Conservation (phyloP, 179 eudicot genomes). For the Heliamphora pulchella region DNA sequence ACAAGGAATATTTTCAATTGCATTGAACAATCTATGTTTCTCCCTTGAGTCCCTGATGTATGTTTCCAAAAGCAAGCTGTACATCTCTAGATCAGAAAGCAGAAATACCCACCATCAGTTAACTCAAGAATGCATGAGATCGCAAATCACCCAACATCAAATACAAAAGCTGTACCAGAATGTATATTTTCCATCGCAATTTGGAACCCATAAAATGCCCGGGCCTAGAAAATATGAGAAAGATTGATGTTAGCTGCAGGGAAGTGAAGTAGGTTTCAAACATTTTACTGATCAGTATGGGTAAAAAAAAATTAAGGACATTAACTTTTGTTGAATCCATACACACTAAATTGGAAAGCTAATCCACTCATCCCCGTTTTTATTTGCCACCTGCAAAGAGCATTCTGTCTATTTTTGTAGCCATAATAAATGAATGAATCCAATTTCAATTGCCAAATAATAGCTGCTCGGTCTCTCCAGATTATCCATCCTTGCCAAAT, state of each 20-base stretch:
- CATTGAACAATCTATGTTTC: constrained; percentile 60
- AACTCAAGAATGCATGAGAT: constrained; percentile 7
- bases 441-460: neutral
- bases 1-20: constrained; percentile 71
- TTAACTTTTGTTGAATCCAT: neutral
- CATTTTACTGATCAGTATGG: neutral
- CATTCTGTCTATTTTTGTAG: neutral
- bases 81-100: constrained; percentile 51
- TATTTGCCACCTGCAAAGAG: neutral
- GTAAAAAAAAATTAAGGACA: neutral
- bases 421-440: neutral
- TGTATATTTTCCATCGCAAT: constrained; percentile 82
- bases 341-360: neutral
- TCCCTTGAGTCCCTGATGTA: constrained; percentile 58
- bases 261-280: neutral
- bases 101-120: constrained; percentile 8
- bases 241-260: constrained; percentile 8
- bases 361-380: constrained; percentile 1
- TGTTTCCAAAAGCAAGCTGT: constrained; percentile 70
- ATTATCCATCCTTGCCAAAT: neutral
- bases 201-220: constrained; percentile 90
- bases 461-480: neutral
- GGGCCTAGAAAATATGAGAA: constrained; percentile 41
- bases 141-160: neutral
- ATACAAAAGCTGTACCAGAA: constrained; percentile 39